Conservation (phyloP, 1,139 yeast species). For the Geotrichum siamense region DNA sequence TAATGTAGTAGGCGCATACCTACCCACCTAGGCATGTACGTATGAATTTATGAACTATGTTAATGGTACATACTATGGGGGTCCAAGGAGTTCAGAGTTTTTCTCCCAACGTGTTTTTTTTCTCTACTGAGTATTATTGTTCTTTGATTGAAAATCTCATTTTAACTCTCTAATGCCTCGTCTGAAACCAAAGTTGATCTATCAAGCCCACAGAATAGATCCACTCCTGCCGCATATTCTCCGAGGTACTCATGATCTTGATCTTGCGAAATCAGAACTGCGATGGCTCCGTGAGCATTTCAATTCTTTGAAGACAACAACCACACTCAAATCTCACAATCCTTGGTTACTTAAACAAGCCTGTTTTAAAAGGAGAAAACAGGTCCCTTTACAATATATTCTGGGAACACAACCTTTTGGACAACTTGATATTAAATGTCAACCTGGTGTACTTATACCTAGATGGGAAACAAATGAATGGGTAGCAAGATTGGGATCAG, state of each 20-base stretch:
- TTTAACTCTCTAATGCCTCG: constrained; percentile 20
- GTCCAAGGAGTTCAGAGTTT: too few species aligned
- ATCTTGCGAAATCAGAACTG: constrained; percentile 41
- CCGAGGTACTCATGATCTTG: constrained; percentile 22
- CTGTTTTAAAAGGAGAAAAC: constrained; percentile 32
- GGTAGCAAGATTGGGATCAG: constrained; percentile 43
- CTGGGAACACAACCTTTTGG: constrained; percentile 88
- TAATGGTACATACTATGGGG: too few species aligned
- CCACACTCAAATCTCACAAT: too few species aligned
- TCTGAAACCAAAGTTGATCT: constrained; percentile 12
- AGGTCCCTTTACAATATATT: constrained; percentile 74
- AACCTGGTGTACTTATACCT: constrained; percentile 70
- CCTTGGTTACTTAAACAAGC: constrained; percentile 11
- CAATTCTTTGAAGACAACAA: too few species aligned
- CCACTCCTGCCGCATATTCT: constrained; percentile 23
- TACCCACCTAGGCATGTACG: too few species aligned
- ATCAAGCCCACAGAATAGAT: constrained; percentile 19
- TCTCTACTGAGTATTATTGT: too few species aligned
- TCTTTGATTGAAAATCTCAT: too few species aligned
- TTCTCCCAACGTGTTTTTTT: too few species aligned
- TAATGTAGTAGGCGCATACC: too few species aligned
- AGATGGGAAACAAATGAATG: constrained; percentile 97
- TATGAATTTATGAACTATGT: too few species aligned
- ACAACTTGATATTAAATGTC: constrained; percentile 50
- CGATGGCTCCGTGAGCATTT: constrained; percentile 44